phyloP scores from a whole-genome alignment of 345 rosid species.

The Raphanus sativus region DNA sequence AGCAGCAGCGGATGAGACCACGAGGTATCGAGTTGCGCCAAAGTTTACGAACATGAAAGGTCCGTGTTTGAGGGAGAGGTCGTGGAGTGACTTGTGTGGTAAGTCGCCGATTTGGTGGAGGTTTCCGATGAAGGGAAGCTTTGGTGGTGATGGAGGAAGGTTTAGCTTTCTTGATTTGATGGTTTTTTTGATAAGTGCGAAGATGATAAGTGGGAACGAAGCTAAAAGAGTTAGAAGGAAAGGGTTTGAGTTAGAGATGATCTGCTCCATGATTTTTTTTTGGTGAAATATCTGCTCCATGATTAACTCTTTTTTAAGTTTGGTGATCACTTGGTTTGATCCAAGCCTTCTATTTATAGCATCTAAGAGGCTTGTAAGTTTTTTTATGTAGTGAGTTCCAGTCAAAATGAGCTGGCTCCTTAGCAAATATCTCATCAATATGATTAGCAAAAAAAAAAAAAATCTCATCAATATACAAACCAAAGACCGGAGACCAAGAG shows the following conservation, averaged over 20 bases:
- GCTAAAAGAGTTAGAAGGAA: constrained; percentile 9
- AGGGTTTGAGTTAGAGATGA: background rate
- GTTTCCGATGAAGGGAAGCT: constrained; percentile 34
- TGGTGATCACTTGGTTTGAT: background rate
- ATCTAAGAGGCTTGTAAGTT: background rate
- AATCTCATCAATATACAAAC: background rate
- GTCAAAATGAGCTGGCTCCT: constrained; percentile 20
- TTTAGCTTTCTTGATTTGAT: constrained; percentile 18
- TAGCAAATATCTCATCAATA: background rate
- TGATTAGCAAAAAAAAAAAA: too few species aligned
- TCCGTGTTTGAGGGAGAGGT: constrained; percentile 27
- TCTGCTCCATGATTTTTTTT: constrained; percentile 14
- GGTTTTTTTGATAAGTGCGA: constrained; percentile 1
- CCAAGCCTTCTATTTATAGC: constrained; percentile 9
- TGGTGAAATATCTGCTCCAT: constrained; percentile 12
- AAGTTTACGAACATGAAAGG: constrained; percentile 37
- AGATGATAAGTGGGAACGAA: constrained; percentile 15
- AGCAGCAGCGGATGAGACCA: constrained; percentile 31
- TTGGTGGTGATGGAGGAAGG: constrained; percentile 38
- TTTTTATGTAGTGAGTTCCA: background rate
- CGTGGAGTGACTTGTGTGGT: constrained; percentile 33
- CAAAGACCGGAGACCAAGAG: background rate
- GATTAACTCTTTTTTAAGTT: background rate
- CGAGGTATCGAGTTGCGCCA: constrained; percentile 30
- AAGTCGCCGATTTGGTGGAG: constrained; percentile 31